These are phyloP conservation scores for sorghum (Sorghum bicolor) DNA, from an alignment of 176 grass and related monocot species.

Conservation along the genomic window Sorghum_bicolor_NCBIv3 NC_012877.2:4261501-4262000, in stretches of 20 bases:
- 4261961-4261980: not conserved
- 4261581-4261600: not conserved
- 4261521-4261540: slow-evolving; percentile 42
- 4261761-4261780: no score
- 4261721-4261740: no score
- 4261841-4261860: not conserved
- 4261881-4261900: not conserved
- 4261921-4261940: not conserved
- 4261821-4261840: not conserved
- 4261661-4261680: not conserved
- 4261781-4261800: not conserved
- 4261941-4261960: not conserved
- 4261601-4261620: not conserved
- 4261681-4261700: not conserved
- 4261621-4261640: not conserved
- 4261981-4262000: not conserved
- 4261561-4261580: slow-evolving; percentile 23
- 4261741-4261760: not conserved
- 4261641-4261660: not conserved
- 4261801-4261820: not conserved
- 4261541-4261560: slow-evolving; percentile 16
- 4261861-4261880: not conserved
- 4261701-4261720: not conserved
- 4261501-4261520: not conserved
- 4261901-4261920: slow-evolving; percentile 28